Conservation (phyloP, 148 eudicot genomes). For the Spergularia bocconei region DNA sequence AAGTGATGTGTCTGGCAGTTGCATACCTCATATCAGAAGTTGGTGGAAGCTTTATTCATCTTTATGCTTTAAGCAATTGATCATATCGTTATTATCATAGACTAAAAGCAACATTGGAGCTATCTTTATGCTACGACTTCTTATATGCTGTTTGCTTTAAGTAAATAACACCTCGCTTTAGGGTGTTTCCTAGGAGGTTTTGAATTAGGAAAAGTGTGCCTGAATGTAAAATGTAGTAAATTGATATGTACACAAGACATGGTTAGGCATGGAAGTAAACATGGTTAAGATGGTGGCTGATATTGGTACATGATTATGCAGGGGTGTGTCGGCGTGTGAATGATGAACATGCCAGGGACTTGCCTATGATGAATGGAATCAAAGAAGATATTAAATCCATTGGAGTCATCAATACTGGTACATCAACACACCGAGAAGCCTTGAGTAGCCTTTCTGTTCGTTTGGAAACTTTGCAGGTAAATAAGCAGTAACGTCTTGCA, state of each 20-base stretch:
- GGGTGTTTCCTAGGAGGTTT: not conserved
- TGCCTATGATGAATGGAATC: constrained; percentile 88
- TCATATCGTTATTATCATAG: not conserved
- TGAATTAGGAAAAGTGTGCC: not conserved
- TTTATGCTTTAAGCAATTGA: not conserved
- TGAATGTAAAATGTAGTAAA: not conserved
- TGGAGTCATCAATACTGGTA: constrained; percentile 61
- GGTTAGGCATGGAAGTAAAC: not conserved
- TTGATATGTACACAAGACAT: not conserved
- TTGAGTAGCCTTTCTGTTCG: constrained; percentile 50
- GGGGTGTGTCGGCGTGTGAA: constrained; percentile 61
- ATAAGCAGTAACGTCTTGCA: not conserved
- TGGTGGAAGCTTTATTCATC: not conserved
- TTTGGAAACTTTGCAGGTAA: constrained; percentile 59
- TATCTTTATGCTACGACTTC: not conserved
- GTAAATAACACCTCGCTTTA: not conserved
- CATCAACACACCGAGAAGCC: constrained; percentile 54
- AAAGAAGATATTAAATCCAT: constrained; percentile 78
- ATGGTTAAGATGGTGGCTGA: not conserved
- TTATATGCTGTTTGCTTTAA: not conserved
- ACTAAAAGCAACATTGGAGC: not conserved
- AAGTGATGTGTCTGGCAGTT: not conserved
- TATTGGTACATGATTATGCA: constrained; percentile 31
- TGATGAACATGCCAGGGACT: constrained; percentile 71
- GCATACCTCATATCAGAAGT: not conserved